Base-by-base conservation (phyloP, 2,329 filamentous ascomycete species). In the Botrytis paeoniae region DNA sequence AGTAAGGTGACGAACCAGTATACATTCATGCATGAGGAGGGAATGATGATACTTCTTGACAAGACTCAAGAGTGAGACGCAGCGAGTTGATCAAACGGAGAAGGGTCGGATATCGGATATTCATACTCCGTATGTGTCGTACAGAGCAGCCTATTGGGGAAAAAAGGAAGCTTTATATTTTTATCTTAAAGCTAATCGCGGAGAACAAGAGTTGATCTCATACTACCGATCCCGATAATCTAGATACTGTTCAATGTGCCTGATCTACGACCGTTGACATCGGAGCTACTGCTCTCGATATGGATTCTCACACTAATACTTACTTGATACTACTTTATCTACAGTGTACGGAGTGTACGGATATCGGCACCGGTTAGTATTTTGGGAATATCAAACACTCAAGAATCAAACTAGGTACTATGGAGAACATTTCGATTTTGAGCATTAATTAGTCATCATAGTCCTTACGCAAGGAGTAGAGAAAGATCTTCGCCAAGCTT, bases 401-500 rank as follows among this genome's bases (percentile, higher is more conserved):
- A 22, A 57, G 51, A 57, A 57, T 57, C 51, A 32, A 29, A 29
- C 14, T n/a, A 37, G 37, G 37, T 37, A 32, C 51, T 18, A 54
- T 29, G 51, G 51, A 54, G 51, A 25, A 35, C 12, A 35, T 35
- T 43, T 32, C 22, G 20, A 48, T 64, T 29, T 48, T 65, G 41
- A 65, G 7, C 3, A 35, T 65, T 18, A n/a, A 43, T 35, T 57
- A 68, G 65, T 68, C 65, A 68, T 57, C 65, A 14, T 16, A 41
- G 20, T 57, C 35, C 35, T 57, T 41, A 57, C 35, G 29, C 66
- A 60, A 57, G 45, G 43, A 48, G n/a, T 22, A 54, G 22, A 37
- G 14, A 41, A 32, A 57, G 69, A 70, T 70, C 69, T 48, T 64
- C 69, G 22, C 32, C 43, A 37, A 57, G 69, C 57, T 61, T 70